These are phyloP conservation scores for Neoboletus brunneissimus DNA, from an alignment of 768 basidiomycete species.

Conservation along the genomic window DNA sequence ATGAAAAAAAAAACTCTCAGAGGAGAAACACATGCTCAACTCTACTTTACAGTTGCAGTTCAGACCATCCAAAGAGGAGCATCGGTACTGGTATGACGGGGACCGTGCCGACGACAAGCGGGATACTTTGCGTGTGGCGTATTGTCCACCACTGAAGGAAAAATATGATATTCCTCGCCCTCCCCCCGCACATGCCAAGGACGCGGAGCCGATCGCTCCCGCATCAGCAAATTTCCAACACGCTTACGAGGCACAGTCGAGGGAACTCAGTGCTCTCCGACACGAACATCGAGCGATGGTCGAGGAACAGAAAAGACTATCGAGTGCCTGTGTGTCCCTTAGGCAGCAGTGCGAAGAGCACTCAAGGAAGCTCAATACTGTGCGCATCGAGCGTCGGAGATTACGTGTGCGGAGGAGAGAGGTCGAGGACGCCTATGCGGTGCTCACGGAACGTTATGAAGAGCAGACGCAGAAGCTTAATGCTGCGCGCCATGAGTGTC, in stretches of 20 bases:
- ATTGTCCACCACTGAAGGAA: neutral
- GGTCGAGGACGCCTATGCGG: constrained; percentile 3
- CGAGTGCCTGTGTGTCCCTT: neutral
- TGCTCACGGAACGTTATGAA: constrained; percentile 20
- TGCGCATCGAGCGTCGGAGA: constrained; percentile 5
- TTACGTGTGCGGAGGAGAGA: constrained; percentile 4
- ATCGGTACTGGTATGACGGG: too few species aligned
- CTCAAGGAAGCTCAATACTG: neutral
- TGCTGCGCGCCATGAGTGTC: neutral
- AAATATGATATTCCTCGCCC: neutral
- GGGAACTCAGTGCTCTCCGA: constrained; percentile 6
- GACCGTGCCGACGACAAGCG: too few species aligned
- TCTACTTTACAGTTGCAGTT: neutral
- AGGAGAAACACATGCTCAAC: neutral
- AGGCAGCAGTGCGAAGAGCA: constrained; percentile 10
- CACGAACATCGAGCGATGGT: neutral
- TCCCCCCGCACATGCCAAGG: neutral
- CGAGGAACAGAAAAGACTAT: constrained; percentile 8
- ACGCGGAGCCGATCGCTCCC: neutral
- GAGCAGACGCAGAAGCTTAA: constrained; percentile 11
- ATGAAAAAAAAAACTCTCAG: neutral
- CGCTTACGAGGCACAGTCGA: constrained; percentile 3
- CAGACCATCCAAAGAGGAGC: too few species aligned
- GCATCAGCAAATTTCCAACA: neutral
- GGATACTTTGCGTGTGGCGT: too few species aligned